Conservation (phyloP, 78 protist genomes). For the Creolimax fragrantissima region DNA sequence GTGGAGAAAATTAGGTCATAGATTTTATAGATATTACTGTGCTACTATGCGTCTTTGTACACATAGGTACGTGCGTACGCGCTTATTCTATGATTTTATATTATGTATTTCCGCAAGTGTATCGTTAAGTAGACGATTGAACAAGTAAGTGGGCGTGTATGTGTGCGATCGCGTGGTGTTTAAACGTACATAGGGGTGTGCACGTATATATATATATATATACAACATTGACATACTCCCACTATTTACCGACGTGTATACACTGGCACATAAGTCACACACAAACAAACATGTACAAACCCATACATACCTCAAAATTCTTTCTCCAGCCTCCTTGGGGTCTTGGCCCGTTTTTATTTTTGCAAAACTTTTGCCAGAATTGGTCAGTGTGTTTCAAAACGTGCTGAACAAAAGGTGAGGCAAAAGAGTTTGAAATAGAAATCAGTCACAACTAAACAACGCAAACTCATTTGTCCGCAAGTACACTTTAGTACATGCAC, state of each 20-base stretch:
- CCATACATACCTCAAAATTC: neutral
- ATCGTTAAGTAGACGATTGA: neutral
- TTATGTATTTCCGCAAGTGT: too few relatives aligned
- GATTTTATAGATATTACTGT: too few relatives aligned
- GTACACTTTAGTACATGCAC: neutral
- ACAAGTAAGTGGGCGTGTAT: neutral
- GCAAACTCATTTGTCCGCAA: too few relatives aligned
- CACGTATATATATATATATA: neutral
- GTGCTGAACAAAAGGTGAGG: neutral
- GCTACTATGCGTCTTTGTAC: too few relatives aligned
- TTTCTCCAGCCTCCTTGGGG: too few relatives aligned
- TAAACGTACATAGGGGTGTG: neutral
- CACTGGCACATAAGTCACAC: neutral
- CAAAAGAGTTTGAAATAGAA: too few relatives aligned
- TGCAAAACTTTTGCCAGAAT: neutral
- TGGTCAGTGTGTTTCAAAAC: neutral
- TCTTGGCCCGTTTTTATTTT: too few relatives aligned
- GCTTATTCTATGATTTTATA: too few relatives aligned
- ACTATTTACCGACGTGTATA: neutral
- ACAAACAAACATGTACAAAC: neutral
- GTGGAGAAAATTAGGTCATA: too few relatives aligned
- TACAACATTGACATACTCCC: neutral
- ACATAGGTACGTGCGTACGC: too few relatives aligned
- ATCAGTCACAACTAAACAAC: too few relatives aligned
- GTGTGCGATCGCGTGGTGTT: neutral